phyloP scores from a whole-genome alignment of 177 flowering plant genomes.

The Telopea speciosissima region DNA sequence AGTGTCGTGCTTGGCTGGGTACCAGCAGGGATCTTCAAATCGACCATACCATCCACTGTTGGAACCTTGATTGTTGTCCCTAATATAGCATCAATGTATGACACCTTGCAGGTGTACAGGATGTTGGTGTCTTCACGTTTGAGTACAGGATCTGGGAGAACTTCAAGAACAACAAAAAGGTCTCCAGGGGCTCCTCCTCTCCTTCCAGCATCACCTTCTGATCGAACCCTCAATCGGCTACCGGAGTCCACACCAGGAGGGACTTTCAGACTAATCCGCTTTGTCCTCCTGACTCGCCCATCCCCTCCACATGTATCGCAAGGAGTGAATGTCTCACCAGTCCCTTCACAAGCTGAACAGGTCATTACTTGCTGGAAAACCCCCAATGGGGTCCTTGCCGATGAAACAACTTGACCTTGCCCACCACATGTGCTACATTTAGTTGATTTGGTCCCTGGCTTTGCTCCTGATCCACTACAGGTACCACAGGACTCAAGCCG shows the following conservation, averaged over 20 bases:
- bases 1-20: conserved; percentile 84
- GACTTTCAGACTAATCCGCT: conserved; percentile 74
- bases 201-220: conserved; percentile 83
- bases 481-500: conserved; percentile 79
- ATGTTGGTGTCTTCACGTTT: conserved; percentile 85
- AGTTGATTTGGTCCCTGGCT: conserved; percentile 66
- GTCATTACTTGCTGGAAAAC: conserved; percentile 85
- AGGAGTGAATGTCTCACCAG: conserved; percentile 68
- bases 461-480: conserved; percentile 74
- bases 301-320: conserved; percentile 81
- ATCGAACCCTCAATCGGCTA: conserved; percentile 70
- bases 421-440: conserved; percentile 82
- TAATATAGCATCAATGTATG: conserved; percentile 80
- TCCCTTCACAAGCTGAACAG: conserved; percentile 73
- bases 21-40: conserved; percentile 77
- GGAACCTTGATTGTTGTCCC: conserved; percentile 84
- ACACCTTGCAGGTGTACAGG: conserved; percentile 73
- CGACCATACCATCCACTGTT: conserved; percentile 82
- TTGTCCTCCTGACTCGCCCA: conserved; percentile 71
- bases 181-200: conserved; percentile 92
- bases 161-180: conserved; percentile 69
- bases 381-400: conserved; percentile 86
- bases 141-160: conserved; percentile 66
- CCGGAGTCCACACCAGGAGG: conserved; percentile 94
- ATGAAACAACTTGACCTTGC: conserved; percentile 80